Evolutionary conservation across 192 early-diverging fungal species (phyloP).

Genomic region (Rhizoclosmatium globosum): DNA sequence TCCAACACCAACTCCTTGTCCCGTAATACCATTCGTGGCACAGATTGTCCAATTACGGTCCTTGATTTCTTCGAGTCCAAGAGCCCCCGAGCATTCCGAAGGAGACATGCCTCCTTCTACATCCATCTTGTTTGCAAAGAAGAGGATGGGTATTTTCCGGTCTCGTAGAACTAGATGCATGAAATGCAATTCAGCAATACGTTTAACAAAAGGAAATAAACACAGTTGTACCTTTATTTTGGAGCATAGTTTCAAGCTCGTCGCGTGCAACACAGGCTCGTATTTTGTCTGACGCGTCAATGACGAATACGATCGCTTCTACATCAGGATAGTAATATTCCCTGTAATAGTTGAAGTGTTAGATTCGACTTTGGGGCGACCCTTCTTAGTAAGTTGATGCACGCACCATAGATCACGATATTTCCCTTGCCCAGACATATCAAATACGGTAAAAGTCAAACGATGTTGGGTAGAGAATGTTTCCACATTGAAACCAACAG

Average conservation of each 20-base stretch:
- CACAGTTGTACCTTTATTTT: slow-evolving; percentile 34
- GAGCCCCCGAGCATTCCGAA: slow-evolving; percentile 43
- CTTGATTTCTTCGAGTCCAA: slow-evolving; percentile 49
- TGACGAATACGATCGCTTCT: slow-evolving; percentile 53
- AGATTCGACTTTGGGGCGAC: neutral
- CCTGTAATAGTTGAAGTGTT: slow-evolving; percentile 3
- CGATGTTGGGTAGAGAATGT: slow-evolving; percentile 34
- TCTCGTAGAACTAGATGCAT: slow-evolving; percentile 34
- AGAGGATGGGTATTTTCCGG: slow-evolving; percentile 44
- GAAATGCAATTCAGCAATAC: neutral
- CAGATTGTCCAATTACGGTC: slow-evolving; percentile 56
- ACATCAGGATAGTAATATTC: slow-evolving; percentile 51
- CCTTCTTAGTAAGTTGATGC: neutral
- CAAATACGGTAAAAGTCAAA: slow-evolving; percentile 49
- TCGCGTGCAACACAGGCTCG: slow-evolving; percentile 49
- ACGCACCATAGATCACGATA: slow-evolving; percentile 52
- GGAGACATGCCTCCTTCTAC: slow-evolving; percentile 43
- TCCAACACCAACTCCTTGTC: slow-evolving; percentile 45
- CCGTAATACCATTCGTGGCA: slow-evolving; percentile 45
- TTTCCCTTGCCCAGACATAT: slow-evolving; percentile 57
- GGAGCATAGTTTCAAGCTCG: slow-evolving; percentile 45
- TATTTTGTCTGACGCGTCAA: slow-evolving; percentile 46
- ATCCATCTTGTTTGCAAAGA: slow-evolving; percentile 56
- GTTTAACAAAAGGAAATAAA: neutral
- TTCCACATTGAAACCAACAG: slow-evolving; percentile 49